These are phyloP conservation scores for Fraxinus latifolia DNA, from an alignment of 305 asterid species.

Conservation along the genomic window DNA sequence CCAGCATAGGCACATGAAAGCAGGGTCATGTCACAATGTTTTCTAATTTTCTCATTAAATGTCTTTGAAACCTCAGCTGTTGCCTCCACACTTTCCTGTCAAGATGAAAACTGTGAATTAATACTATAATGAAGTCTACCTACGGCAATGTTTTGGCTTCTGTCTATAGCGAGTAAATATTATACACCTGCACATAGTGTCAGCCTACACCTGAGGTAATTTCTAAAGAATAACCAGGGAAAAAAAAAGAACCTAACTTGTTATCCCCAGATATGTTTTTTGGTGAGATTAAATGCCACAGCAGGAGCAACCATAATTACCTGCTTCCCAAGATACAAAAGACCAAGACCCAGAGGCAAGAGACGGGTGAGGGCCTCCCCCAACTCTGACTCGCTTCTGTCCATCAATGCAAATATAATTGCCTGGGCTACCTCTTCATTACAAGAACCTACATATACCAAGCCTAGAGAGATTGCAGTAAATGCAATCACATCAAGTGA, in stretches of 20 bases:
- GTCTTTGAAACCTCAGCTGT: constrained; percentile 90
- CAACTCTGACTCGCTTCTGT: constrained; percentile 76
- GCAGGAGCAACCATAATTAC: constrained; percentile 31
- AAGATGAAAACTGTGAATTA: constrained; percentile 21
- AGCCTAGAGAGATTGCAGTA: constrained; percentile 85
- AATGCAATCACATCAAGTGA: constrained; percentile 92
- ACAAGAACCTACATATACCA: constrained; percentile 91
- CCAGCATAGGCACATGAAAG: constrained; percentile 98
- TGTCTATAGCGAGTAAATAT: not conserved
- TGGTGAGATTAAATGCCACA: not conserved
- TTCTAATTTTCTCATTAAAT: constrained; percentile 78
- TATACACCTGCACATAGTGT: not conserved
- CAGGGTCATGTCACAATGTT: constrained; percentile 89
- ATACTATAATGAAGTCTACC: not conserved
- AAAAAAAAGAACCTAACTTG: not conserved
- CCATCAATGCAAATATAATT: constrained; percentile 84
- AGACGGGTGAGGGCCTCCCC: constrained; percentile 87
- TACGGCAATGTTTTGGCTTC: constrained; percentile 17
- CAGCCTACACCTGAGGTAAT: not conserved
- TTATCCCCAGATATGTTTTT: not conserved
- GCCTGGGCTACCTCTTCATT: constrained; percentile 94
- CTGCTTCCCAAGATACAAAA: constrained; percentile 97
- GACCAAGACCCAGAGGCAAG: constrained; percentile 91
- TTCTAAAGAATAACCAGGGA: not conserved
- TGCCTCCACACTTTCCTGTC: constrained; percentile 90